Evolutionary conservation across 352 stramenopile genomes (phyloP).

Genomic region (Pilasporangium apinafurcum): DNA sequence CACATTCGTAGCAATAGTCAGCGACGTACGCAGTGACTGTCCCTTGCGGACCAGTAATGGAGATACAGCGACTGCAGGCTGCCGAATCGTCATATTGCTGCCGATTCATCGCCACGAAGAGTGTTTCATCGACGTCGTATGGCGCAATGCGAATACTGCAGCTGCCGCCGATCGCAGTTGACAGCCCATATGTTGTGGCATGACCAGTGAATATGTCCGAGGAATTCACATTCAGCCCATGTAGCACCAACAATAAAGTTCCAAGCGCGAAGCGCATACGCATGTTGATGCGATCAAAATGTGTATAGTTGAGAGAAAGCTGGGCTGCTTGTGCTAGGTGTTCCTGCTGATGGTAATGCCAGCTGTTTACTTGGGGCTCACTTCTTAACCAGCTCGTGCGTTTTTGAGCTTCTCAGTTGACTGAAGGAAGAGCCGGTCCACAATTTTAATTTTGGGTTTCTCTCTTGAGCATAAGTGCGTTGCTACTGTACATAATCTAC

Average conservation of each 20-base stretch:
- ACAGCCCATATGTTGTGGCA: conserved; percentile 45
- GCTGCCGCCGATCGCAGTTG: conserved; percentile 32
- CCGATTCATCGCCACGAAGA: conserved; percentile 60
- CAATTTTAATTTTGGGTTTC: too few relatives aligned
- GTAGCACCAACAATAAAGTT: neutral
- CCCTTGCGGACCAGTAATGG: conserved; percentile 31
- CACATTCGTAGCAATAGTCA: conserved; percentile 63
- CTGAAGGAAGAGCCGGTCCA: too few relatives aligned
- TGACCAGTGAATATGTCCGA: conserved; percentile 33
- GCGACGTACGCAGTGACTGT: conserved; percentile 46
- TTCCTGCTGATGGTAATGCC: too few relatives aligned
- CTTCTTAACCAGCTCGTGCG: too few relatives aligned
- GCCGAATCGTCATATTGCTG: conserved; percentile 50
- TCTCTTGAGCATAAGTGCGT: too few relatives aligned
- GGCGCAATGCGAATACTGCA: conserved; percentile 42
- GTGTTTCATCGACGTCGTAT: conserved; percentile 27
- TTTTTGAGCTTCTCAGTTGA: too few relatives aligned
- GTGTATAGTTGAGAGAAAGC: too few relatives aligned
- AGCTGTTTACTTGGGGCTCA: too few relatives aligned
- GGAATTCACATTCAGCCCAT: conserved; percentile 1
- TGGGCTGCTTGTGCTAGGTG: too few relatives aligned
- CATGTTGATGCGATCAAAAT: neutral
- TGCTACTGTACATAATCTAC: too few relatives aligned
- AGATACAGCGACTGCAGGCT: conserved; percentile 51
- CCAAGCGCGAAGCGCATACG: neutral